Percentiles rank a stretch among this genome's conserved stretches.
phyloP scores from a whole-genome alignment of 331 rosid genomes.

The Dryas integrifolia region DNA sequence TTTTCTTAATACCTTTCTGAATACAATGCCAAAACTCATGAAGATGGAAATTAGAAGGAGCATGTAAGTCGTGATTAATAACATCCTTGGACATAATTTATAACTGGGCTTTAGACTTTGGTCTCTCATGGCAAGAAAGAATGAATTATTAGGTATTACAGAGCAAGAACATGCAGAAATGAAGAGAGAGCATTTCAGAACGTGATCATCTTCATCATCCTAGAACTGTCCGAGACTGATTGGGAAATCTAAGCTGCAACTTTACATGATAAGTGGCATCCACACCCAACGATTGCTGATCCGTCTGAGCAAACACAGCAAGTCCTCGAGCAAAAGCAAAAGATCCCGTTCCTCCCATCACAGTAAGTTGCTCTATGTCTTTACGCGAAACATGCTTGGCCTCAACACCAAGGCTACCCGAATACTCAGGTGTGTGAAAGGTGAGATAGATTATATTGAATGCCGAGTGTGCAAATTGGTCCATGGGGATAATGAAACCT shows the following conservation, averaged over 20 bases:
- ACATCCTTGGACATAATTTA: too few relatives aligned
- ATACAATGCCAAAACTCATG: too few relatives aligned
- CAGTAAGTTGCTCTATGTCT: conserved; percentile 42
- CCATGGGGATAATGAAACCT: conserved; percentile 62
- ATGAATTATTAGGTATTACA: neutral
- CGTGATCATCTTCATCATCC: conserved; percentile 16
- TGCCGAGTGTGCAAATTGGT: conserved; percentile 54
- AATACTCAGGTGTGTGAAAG: conserved; percentile 53
- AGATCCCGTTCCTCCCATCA: conserved; percentile 81
- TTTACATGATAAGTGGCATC: conserved; percentile 54
- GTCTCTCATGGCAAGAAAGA: neutral
- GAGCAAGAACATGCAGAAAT: neutral
- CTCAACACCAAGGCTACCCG: conserved; percentile 61
- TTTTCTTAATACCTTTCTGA: too few relatives aligned
- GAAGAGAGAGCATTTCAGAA: neutral
- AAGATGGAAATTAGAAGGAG: too few relatives aligned
- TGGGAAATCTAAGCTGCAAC: conserved; percentile 75
- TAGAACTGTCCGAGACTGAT: conserved; percentile 35
- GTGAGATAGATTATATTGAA: conserved; percentile 68
- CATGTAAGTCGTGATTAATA: too few relatives aligned
- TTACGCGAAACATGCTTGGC: conserved; percentile 38
- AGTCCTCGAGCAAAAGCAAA: conserved; percentile 90
- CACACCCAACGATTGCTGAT: conserved; percentile 12
- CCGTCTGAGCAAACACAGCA: conserved; percentile 49
- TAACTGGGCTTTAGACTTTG: too few relatives aligned